These are phyloP conservation scores for Chamaecyparis obtusa DNA, from an alignment of 75 land plant species.

Conservation along the genomic window DNA sequence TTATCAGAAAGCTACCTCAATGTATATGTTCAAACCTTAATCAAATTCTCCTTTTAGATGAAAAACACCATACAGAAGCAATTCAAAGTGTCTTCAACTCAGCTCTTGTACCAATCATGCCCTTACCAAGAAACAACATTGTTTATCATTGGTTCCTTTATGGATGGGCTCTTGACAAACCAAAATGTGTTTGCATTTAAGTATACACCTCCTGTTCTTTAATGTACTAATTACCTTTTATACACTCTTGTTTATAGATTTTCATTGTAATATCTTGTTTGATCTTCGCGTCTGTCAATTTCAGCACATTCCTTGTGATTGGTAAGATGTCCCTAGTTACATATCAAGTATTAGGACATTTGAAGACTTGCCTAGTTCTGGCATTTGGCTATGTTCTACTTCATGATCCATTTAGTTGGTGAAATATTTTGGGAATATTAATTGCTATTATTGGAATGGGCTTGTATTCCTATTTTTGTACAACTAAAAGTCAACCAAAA, in stretches of 20 bases:
- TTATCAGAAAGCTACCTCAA: slow-evolving; percentile 4
- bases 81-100: slow-evolving; percentile 96
- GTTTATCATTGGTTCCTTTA: slow-evolving; percentile 81
- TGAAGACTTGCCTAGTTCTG: slow-evolving; percentile 94
- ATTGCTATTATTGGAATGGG: slow-evolving; percentile 91
- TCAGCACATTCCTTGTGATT: slow-evolving; percentile 97
- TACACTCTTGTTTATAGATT: slow-evolving; percentile 47
- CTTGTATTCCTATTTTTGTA: slow-evolving; percentile 75
- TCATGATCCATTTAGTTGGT: slow-evolving; percentile 96
- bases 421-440: slow-evolving; percentile 81
- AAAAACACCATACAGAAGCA: slow-evolving; percentile 96
- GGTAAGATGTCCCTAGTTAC: slow-evolving; percentile 99
- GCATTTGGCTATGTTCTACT: slow-evolving; percentile 94
- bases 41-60: slow-evolving; percentile 53
- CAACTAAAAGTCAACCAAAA: slow-evolving; percentile 66
- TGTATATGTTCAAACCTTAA: slow-evolving; percentile 20
- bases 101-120: slow-evolving; percentile 90
- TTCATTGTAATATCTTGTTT: slow-evolving; percentile 92
- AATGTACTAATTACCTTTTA: slow-evolving; percentile 2
- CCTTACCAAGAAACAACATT: slow-evolving; percentile 89
- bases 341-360: slow-evolving; percentile 95
- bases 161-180: slow-evolving; percentile 82
- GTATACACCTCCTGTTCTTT: slow-evolving; percentile 52
- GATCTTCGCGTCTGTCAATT: slow-evolving; percentile 97
- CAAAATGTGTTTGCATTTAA: slow-evolving; percentile 89